Conservation (phyloP, 2,329 filamentous ascomycete genomes). For the Phaeosphaeria sp. region DNA sequence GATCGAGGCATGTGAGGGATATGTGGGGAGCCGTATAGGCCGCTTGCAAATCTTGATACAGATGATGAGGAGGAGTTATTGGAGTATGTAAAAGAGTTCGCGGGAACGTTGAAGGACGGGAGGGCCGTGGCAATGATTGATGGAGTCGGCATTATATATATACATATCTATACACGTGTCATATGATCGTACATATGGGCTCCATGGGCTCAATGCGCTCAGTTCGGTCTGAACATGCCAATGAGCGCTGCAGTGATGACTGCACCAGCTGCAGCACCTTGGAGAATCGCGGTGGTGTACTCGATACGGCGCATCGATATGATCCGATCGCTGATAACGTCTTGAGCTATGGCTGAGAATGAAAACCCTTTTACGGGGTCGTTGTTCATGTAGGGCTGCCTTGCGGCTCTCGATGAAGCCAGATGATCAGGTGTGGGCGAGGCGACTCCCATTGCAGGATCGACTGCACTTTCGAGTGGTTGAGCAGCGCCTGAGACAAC, state of each 20-base stretch:
- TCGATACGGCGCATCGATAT: slow-evolving; percentile 56
- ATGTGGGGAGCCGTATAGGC: too few species aligned
- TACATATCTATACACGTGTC: not conserved
- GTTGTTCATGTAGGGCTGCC: slow-evolving; percentile 1
- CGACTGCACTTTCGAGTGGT: not conserved
- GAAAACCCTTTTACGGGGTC: not conserved
- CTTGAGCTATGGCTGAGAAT: slow-evolving; percentile 28
- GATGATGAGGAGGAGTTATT: too few species aligned
- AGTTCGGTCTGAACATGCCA: slow-evolving; percentile 28
- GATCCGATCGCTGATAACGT: slow-evolving; percentile 53
- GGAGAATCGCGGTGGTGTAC: slow-evolving; percentile 53
- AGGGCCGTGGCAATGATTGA: not conserved
- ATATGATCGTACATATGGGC: not conserved
- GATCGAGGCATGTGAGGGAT: too few species aligned
- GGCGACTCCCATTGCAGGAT: slow-evolving; percentile 11
- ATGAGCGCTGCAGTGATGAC: slow-evolving; percentile 40
- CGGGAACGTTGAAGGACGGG: too few species aligned
- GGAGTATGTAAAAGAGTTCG: too few species aligned
- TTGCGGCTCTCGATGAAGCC: slow-evolving; percentile 11
- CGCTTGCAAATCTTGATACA: too few species aligned
- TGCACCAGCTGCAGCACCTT: slow-evolving; percentile 53
- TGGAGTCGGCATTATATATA: not conserved
- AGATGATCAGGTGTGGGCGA: slow-evolving; percentile 8
- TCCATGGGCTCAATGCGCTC: slow-evolving; percentile 14
- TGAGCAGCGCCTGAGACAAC: slow-evolving; percentile 9